Evolutionary conservation across 257 asterid species (phyloP).

Genomic region (Forsythia viridissima): DNA sequence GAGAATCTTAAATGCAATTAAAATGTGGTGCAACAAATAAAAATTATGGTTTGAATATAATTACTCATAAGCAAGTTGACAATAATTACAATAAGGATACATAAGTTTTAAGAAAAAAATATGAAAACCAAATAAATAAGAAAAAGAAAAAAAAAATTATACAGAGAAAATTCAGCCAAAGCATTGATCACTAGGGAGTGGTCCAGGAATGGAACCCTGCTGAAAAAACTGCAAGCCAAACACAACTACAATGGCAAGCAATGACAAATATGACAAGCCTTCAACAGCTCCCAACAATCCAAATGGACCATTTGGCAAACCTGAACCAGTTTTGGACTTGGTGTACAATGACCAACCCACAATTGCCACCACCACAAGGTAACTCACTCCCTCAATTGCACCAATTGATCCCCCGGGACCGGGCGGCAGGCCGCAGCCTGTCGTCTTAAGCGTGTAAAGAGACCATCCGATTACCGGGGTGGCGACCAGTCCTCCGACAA

Average conservation of each 20-base stretch:
- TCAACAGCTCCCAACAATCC: constrained; percentile 90
- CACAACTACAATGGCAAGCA: constrained; percentile 63
- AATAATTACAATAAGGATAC: neutral
- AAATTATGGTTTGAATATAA: too few relatives aligned
- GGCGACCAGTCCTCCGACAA: constrained; percentile 59
- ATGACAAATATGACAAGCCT: constrained; percentile 73
- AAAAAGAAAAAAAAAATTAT: neutral
- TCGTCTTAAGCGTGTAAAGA: constrained; percentile 79
- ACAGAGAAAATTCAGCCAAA: constrained; percentile 44
- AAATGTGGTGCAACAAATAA: too few relatives aligned
- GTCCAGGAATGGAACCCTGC: constrained; percentile 84
- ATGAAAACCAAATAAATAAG: neutral
- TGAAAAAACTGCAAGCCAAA: constrained; percentile 73
- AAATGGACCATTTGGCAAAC: constrained; percentile 85
- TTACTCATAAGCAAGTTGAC: neutral
- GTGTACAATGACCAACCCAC: constrained; percentile 89
- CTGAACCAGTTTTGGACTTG: constrained; percentile 79
- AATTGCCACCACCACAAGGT: constrained; percentile 68
- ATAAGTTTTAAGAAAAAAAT: neutral
- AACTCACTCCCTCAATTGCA: constrained; percentile 91
- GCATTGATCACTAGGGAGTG: constrained; percentile 75
- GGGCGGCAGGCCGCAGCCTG: constrained; percentile 94
- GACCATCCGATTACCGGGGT: constrained; percentile 90
- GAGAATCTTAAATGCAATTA: too few relatives aligned
- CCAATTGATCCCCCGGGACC: constrained; percentile 92